Base-by-base conservation (phyloP, 2,329 filamentous ascomycete genomes). In the Epichloe sp. region DNA sequence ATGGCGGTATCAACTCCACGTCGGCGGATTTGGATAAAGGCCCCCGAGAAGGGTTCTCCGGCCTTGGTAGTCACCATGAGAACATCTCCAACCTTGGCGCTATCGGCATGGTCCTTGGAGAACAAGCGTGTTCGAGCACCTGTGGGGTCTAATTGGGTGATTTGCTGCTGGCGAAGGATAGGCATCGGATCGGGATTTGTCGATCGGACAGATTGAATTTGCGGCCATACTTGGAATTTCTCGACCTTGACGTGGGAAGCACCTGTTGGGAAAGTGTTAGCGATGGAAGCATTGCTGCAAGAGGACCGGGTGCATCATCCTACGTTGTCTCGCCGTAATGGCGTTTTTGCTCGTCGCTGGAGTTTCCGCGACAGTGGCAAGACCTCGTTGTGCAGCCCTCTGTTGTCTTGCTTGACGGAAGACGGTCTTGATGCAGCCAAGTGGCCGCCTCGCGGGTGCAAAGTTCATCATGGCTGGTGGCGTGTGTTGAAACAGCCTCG, bases 1-100 rank as follows among this genome's bases (percentile, higher is more conserved):
- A 98, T 84, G 4, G 86, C 86, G 2, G 88, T 95, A 71, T 97
- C 91, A 54, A 93, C 79, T 53, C 89, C 89, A n/a, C 86, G 78
- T 50, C 88, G 78, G 51, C 90, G 86, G 65, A 98, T 90, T 63
- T 85, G 86, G 64, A 98, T 75, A 62, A 87, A 86, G 14, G 93
- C 88, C 41, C 41, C 93, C 1, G 89, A 80, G 65, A 96, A 96
- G 6, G 91, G 88, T 67, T 97, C 91, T 55, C 82, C 86, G 15
- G 71, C 65, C 66, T 84, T 85, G 62, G 88, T 85, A 42, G 88
- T 88, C 46, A 96, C 87, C 60, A 94, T 88, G 37, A 98, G 77
- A 57, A 98, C 87, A 68, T 98, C 93, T 62, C 93, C 93, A 1
- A 86, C 80, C 61, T 85, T 84, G 51, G 85, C 88, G 60, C 82